phyloP scores from a whole-genome alignment of 768 basidiomycete genomes.

The Hygrocybe coccinea region DNA sequence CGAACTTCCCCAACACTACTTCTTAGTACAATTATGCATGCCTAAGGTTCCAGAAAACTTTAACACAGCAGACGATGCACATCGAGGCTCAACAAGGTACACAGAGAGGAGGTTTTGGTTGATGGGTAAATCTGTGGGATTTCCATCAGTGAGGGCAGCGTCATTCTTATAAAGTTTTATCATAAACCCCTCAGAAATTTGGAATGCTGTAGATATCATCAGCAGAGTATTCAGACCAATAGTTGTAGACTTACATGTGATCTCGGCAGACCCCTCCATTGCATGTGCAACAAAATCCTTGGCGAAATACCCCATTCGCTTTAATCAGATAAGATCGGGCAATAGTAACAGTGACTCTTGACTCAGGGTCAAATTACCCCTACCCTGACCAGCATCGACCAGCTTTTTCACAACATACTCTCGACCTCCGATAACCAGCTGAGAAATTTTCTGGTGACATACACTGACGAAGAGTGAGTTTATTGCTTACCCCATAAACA shows the following conservation, averaged over 20 bases:
- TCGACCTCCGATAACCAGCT: background rate
- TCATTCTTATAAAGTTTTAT: background rate
- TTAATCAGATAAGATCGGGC: background rate
- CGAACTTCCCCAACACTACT: too few species aligned
- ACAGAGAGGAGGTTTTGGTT: background rate
- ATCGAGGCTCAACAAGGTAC: background rate
- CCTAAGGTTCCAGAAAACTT: background rate
- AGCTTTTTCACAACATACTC: slow-evolving; percentile 1
- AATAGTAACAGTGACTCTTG: background rate
- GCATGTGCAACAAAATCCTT: background rate
- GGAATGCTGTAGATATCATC: background rate
- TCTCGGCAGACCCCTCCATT: background rate
- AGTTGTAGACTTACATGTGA: background rate
- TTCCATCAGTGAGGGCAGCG: background rate
- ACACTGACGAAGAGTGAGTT: background rate
- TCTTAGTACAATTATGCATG: background rate
- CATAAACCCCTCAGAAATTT: background rate
- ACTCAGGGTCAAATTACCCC: background rate
- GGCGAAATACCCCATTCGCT: background rate
- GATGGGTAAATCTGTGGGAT: background rate
- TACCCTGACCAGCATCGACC: background rate
- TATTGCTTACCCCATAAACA: background rate
- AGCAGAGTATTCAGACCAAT: background rate
- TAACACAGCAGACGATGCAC: background rate
- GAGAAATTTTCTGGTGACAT: background rate